Conservation (phyloP, 306 rosid species). For the Pyrus communis region DNA sequence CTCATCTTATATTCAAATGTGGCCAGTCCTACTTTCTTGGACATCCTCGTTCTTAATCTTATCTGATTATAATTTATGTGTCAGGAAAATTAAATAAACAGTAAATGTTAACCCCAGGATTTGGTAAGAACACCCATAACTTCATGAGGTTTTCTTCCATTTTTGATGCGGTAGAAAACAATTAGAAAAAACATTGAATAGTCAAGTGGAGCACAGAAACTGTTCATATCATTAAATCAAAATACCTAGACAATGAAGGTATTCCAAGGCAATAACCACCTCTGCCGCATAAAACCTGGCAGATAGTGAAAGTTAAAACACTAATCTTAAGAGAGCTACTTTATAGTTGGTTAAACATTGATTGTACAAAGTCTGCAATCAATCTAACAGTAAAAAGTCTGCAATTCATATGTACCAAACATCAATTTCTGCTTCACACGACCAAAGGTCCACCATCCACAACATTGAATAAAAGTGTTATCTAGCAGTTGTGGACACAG, state of each 20-base stretch:
- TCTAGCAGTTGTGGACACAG: neutral
- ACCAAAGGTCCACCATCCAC: neutral
- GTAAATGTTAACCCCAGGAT: neutral
- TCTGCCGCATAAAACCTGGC: slow-evolving; percentile 91
- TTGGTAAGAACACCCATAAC: neutral
- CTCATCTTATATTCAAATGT: no score
- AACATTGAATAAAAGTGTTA: neutral
- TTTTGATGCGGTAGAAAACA: neutral
- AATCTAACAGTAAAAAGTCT: neutral
- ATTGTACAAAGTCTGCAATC: neutral
- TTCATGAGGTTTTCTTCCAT: neutral
- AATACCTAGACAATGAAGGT: slow-evolving; percentile 94
- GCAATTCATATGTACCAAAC: neutral
- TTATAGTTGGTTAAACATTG: neutral
- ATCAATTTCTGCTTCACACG: slow-evolving; percentile 1
- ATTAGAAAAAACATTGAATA: neutral
- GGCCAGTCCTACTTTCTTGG: no score
- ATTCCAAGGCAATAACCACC: slow-evolving; percentile 84
- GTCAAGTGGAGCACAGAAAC: neutral
- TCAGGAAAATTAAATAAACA: neutral
- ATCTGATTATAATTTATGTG: neutral
- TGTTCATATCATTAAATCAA: neutral
- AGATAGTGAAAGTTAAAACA: slow-evolving; percentile 16
- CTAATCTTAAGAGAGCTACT: neutral
- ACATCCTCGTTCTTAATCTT: no score